Evolutionary conservation across 257 asterid species (phyloP).

Genomic region (Solanum acaule): DNA sequence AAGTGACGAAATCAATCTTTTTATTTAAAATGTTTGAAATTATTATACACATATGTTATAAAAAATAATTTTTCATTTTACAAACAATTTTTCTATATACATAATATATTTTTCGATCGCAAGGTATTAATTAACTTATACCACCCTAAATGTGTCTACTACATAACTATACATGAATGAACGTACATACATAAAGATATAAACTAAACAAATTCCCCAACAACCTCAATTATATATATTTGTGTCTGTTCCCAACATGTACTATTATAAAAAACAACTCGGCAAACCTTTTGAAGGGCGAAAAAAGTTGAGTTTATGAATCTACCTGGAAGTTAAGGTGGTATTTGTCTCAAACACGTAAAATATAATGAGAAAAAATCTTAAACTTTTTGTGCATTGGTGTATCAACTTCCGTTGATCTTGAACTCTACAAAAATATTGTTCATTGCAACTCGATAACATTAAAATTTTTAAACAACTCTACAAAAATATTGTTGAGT

Average conservation of each 20-base stretch:
- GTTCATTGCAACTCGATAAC: not conserved
- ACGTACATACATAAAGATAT: not conserved
- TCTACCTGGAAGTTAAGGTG: conserved; percentile 55
- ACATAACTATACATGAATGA: not conserved
- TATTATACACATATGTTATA: not conserved
- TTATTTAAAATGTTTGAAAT: no score
- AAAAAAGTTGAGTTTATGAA: conserved; percentile 16
- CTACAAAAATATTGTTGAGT: no score
- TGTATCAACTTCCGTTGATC: not conserved
- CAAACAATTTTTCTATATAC: not conserved
- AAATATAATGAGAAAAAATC: not conserved
- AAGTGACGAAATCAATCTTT: no score
- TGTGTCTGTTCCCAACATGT: not conserved
- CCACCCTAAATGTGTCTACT: not conserved
- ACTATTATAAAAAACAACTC: not conserved
- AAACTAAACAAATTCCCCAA: not conserved
- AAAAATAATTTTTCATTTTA: not conserved
- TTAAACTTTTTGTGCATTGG: not conserved
- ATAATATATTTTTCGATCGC: not conserved
- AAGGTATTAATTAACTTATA: not conserved
- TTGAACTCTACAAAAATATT: not conserved
- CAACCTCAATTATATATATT: not conserved
- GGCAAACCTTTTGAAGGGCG: not conserved
- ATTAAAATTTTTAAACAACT: no score
- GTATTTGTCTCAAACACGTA: conserved; percentile 23